Evolutionary conservation across 2,329 filamentous ascomycete species (phyloP).

Genomic region (Cercospora beticola): DNA sequence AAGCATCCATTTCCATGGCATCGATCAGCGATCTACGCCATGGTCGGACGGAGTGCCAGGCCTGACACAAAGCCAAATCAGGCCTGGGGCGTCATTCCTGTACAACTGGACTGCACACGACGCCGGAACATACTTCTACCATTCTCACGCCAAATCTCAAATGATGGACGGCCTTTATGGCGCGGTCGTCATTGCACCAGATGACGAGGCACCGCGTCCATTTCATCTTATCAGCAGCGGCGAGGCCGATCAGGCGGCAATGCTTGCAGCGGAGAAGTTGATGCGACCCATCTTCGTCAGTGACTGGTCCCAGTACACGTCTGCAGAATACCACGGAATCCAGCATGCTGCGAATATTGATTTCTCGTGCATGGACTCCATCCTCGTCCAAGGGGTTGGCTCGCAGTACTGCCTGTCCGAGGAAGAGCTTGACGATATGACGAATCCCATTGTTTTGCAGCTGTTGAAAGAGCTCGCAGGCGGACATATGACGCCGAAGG

Average conservation of each 20-base stretch:
- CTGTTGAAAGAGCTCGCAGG: constrained; percentile 30
- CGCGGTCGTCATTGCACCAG: constrained; percentile 51
- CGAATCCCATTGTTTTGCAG: constrained; percentile 35
- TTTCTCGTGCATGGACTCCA: constrained; percentile 58
- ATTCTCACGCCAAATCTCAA: constrained; percentile 40
- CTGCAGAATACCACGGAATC: constrained; percentile 49
- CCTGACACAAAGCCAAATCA: constrained; percentile 21
- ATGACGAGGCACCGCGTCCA: constrained; percentile 44
- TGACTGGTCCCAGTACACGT: constrained; percentile 59
- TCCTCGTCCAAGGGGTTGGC: constrained; percentile 58
- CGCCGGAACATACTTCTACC: constrained; percentile 17
- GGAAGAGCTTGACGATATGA: constrained; percentile 46
- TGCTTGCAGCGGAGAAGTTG: constrained; percentile 51
- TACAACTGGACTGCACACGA: constrained; percentile 18
- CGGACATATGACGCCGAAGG: constrained; percentile 36
- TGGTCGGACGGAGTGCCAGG: constrained; percentile 23
- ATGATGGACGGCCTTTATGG: constrained; percentile 62
- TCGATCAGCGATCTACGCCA: constrained; percentile 23
- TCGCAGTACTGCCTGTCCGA: constrained; percentile 53
- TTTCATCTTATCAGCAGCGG: constrained; percentile 52
- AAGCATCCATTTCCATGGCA: constrained; percentile 21
- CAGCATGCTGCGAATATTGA: constrained; percentile 50
- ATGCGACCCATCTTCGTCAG: constrained; percentile 54
- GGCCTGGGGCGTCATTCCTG: constrained; percentile 15
- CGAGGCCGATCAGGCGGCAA: constrained; percentile 43